These are phyloP conservation scores for Kazachstania africana DNA, from an alignment of 805 yeast species.

Conservation along the genomic window DNA sequence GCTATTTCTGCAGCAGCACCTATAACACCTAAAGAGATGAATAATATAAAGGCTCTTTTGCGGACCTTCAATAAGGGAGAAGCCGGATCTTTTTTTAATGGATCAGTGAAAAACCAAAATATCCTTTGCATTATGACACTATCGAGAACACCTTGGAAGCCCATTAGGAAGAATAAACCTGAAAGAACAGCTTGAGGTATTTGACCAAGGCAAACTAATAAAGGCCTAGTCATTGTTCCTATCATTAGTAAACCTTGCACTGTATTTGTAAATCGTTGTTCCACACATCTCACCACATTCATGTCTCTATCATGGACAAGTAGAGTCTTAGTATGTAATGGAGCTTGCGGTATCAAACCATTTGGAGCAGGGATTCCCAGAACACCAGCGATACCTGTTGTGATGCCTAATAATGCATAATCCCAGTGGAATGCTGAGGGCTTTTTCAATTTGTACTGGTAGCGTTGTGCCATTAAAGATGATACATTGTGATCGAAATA, in stretches of 20 bases:
- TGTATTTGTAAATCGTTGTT: slow-evolving; percentile 78
- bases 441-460: slow-evolving; percentile 67
- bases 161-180: slow-evolving; percentile 91
- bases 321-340: slow-evolving; percentile 74
- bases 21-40: slow-evolving; percentile 43
- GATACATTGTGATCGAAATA: slow-evolving; percentile 95
- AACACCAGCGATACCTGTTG: slow-evolving; percentile 79
- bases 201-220: slow-evolving; percentile 63
- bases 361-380: slow-evolving; percentile 93
- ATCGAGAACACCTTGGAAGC: slow-evolving; percentile 60
- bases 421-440: slow-evolving; percentile 94
- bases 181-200: slow-evolving; percentile 91
- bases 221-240: slow-evolving; percentile 84
- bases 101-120: slow-evolving; percentile 50
- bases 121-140: slow-evolving; percentile 56
- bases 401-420: slow-evolving; percentile 68
- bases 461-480: slow-evolving; percentile 81
- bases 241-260: slow-evolving; percentile 74
- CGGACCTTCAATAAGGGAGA: slow-evolving; percentile 27
- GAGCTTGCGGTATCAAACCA: slow-evolving; percentile 96
- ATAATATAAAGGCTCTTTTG: slow-evolving; percentile 34
- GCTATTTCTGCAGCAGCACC: slow-evolving; percentile 77
- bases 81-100: slow-evolving; percentile 19
- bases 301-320: slow-evolving; percentile 32
- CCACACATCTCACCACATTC: slow-evolving; percentile 52